Evolutionary conservation across 2,329 filamentous ascomycete species (phyloP).

Genomic region (Pestalotiopsis sp.): DNA sequence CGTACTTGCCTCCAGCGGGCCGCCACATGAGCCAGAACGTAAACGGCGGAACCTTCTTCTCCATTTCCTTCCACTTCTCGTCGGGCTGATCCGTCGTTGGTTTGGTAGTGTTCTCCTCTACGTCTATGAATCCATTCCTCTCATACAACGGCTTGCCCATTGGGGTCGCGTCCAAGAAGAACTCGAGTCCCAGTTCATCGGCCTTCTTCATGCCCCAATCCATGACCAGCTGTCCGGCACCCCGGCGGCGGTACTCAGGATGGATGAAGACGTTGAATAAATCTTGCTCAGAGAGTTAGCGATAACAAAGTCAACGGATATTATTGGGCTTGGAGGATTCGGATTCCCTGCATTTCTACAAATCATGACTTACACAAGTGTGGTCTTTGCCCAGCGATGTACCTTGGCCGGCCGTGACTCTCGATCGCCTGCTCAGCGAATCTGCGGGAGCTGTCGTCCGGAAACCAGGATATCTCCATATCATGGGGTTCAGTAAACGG

Average conservation of each 20-base stretch:
- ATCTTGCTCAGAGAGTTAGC: conserved; percentile 13
- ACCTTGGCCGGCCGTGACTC: conserved; percentile 16
- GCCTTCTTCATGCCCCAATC: conserved; percentile 27
- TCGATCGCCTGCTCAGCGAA: conserved; percentile 24
- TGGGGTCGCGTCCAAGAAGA: conserved; percentile 26
- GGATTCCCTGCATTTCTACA: not conserved
- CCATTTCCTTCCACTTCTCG: conserved; percentile 28
- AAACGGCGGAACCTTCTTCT: conserved; percentile 41
- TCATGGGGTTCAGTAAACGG: conserved; percentile 23
- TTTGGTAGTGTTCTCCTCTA: not conserved
- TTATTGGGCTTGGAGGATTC: not conserved
- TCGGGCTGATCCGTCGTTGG: conserved; percentile 12
- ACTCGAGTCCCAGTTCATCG: conserved; percentile 22
- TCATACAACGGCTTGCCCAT: conserved; percentile 18
- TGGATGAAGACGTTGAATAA: conserved; percentile 28
- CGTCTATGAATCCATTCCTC: not conserved
- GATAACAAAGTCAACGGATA: not conserved
- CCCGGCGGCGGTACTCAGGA: conserved; percentile 22
- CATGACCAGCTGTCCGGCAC: conserved; percentile 26
- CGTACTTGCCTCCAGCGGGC: conserved; percentile 17
- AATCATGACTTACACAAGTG: conserved; percentile 23
- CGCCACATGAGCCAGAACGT: conserved; percentile 25
- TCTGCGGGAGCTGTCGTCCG: conserved; percentile 26
- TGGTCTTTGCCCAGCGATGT: conserved; percentile 19
- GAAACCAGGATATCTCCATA: conserved; percentile 33